Evolutionary conservation across 1,284 basidiomycete genomes (phyloP).

Genomic region (Cerioporus squamosus): DNA sequence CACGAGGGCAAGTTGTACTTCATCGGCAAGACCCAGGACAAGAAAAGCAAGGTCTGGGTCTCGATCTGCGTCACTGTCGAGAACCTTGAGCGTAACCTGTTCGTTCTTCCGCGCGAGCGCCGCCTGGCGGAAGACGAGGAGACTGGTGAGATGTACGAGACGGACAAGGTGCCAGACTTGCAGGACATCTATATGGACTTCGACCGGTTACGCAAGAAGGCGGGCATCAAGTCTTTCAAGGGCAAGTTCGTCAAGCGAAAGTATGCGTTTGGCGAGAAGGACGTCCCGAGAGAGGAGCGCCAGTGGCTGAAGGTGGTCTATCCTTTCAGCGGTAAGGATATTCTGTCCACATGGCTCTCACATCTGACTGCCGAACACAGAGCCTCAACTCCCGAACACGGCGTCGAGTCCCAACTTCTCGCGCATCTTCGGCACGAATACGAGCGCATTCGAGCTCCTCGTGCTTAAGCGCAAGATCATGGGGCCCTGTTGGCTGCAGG

Average conservation of each 20-base stretch:
- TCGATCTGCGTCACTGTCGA: constrained; percentile 90
- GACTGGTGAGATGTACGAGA: constrained; percentile 62
- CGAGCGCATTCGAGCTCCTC: constrained; percentile 93
- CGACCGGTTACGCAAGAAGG: constrained; percentile 75
- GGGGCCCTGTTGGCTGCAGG: constrained; percentile 97
- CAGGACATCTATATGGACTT: constrained; percentile 87
- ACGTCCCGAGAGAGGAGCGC: constrained; percentile 80
- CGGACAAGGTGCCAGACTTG: constrained; percentile 73
- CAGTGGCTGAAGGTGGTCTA: constrained; percentile 95
- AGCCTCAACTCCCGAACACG: constrained; percentile 70
- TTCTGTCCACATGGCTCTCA: constrained; percentile 1
- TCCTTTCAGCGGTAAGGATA: constrained; percentile 70
- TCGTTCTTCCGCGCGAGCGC: constrained; percentile 82
- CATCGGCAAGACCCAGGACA: constrained; percentile 88
- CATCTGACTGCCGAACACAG: constrained; percentile 29
- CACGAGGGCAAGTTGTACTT: constrained; percentile 81
- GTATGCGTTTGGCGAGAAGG: constrained; percentile 91
- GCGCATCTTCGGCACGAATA: constrained; percentile 92
- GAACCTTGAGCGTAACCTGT: constrained; percentile 91
- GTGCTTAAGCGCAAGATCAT: constrained; percentile 97
- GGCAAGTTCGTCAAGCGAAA: constrained; percentile 87
- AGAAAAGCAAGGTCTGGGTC: constrained; percentile 69
- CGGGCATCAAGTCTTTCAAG: constrained; percentile 80
- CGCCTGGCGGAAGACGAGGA: constrained; percentile 67
- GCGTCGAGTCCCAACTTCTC: constrained; percentile 85